phyloP scores from a whole-genome alignment of 495 filamentous ascomycete species.

The Neurospora tetraspora region DNA sequence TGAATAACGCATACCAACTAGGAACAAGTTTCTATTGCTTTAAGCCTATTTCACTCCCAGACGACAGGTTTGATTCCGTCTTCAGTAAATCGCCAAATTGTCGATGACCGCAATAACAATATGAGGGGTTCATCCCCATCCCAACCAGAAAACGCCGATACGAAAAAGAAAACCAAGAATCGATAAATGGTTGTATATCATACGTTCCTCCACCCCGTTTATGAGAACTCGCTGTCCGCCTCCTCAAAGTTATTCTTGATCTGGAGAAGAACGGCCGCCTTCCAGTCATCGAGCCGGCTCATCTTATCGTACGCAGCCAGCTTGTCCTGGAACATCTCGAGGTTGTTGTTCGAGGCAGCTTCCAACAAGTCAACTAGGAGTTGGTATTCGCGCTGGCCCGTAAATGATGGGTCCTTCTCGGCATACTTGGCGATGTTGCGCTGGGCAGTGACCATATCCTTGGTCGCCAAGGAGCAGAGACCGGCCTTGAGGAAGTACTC shows the following conservation, averaged over 20 bases:
- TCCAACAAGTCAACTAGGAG: constrained; percentile 64
- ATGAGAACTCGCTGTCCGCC: constrained; percentile 51
- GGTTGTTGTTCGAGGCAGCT: constrained; percentile 61
- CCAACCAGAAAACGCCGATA: constrained; percentile 8
- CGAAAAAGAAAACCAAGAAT: constrained; percentile 4
- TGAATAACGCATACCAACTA: not conserved
- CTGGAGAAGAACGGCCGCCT: constrained; percentile 73
- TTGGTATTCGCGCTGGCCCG: constrained; percentile 65
- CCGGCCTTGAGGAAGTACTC: constrained; percentile 89
- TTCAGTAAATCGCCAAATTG: not conserved
- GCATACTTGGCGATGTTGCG: constrained; percentile 71
- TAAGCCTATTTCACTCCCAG: not conserved
- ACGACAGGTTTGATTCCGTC: not conserved
- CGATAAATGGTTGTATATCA: not conserved
- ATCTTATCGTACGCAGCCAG: constrained; percentile 80
- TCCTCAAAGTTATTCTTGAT: constrained; percentile 76
- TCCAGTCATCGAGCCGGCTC: constrained; percentile 91
- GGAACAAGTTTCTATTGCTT: not conserved
- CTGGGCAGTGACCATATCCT: constrained; percentile 63
- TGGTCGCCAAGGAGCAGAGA: constrained; percentile 67
- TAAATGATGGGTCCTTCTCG: constrained; percentile 71
- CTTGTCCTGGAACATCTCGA: constrained; percentile 74
- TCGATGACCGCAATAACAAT: not conserved
- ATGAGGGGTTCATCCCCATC: not conserved
- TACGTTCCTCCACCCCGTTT: not conserved